Evolutionary conservation across 768 basidiomycete genomes (phyloP).

Genomic region (Suillus ampliporus): DNA sequence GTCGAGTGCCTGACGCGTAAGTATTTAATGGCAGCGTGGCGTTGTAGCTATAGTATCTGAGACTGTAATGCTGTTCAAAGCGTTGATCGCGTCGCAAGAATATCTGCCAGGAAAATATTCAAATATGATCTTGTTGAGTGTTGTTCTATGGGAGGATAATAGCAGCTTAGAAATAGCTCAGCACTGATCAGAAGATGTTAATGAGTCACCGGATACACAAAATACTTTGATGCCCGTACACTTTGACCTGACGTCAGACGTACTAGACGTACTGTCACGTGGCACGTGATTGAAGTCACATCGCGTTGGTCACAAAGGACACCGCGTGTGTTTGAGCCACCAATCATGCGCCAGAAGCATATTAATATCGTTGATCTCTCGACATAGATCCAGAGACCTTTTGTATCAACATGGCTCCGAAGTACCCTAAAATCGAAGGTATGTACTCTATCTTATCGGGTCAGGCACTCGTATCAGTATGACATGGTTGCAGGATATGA

Average conservation of each 20-base stretch:
- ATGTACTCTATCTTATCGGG: conserved; percentile 5
- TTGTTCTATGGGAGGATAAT: no score
- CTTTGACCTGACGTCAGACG: no score
- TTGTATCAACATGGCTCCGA: conserved; percentile 23
- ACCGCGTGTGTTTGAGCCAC: conserved; percentile 6
- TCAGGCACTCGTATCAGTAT: background rate
- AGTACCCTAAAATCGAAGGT: conserved; percentile 41
- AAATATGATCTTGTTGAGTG: no score
- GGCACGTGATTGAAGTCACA: conserved; percentile 28
- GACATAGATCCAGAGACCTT: conserved; percentile 9
- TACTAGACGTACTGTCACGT: background rate
- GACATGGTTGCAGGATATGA: conserved; percentile 57
- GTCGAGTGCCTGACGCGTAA: background rate
- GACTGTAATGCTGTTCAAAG: no score
- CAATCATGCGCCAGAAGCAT: conserved; percentile 15
- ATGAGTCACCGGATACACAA: no score
- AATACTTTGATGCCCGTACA: no score
- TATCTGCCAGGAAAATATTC: no score
- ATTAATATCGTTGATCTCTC: background rate
- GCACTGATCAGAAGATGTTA: no score
- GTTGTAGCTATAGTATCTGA: no score
- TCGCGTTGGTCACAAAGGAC: conserved; percentile 32
- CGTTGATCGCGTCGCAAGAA: no score
- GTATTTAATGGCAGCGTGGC: no score
- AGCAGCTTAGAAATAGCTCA: no score